Evolutionary conservation across 1,284 basidiomycete species (phyloP).

Genomic region (Ganoderma sp.): DNA sequence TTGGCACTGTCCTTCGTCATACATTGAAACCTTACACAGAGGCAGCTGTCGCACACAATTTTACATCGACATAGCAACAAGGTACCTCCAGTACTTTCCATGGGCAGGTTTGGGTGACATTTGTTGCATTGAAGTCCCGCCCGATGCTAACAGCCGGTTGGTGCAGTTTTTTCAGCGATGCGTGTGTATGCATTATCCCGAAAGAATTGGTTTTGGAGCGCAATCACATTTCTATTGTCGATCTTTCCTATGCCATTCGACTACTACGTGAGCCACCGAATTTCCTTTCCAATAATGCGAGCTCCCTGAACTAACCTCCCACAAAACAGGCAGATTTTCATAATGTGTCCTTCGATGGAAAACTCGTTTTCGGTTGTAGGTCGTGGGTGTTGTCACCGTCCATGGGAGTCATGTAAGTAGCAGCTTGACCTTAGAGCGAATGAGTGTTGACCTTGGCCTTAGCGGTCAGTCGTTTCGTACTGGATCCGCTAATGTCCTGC

Average conservation of each 20-base stretch:
- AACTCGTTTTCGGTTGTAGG: background rate
- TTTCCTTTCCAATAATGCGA: background rate
- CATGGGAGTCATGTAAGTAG: background rate
- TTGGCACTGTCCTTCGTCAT: too few species aligned
- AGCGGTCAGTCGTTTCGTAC: background rate
- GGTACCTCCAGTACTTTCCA: conserved; percentile 3
- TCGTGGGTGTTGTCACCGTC: background rate
- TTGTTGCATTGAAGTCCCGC: background rate
- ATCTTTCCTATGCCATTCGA: background rate
- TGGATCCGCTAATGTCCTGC: background rate
- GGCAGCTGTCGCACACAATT: background rate
- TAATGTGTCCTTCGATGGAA: background rate
- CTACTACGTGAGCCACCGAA: background rate
- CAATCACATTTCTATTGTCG: background rate
- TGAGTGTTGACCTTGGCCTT: background rate
- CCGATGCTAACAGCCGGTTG: background rate
- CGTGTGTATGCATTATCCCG: background rate
- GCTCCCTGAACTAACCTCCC: background rate
- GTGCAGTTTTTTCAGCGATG: background rate
- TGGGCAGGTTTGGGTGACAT: background rate
- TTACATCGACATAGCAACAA: background rate
- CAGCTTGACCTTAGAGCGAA: background rate
- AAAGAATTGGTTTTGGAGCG: background rate
- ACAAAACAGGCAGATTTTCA: background rate
- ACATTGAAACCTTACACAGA: background rate